phyloP scores from a whole-genome alignment of 192 early-diverging fungal species.

The Rhizophagus clarus region DNA sequence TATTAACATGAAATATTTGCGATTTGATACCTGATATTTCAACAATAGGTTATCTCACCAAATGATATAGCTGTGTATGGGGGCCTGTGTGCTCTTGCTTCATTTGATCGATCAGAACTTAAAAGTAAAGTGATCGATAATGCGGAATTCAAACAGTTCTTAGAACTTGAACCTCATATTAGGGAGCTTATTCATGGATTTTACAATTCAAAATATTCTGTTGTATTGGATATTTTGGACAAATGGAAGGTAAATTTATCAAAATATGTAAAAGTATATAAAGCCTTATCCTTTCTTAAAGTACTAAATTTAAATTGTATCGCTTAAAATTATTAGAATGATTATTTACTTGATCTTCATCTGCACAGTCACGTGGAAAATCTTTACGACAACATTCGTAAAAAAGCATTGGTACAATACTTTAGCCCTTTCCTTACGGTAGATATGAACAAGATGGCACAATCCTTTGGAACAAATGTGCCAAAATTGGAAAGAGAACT shows the following conservation, averaged over 20 bases:
- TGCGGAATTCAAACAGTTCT: slow-evolving; percentile 67
- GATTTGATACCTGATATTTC: slow-evolving; percentile 37
- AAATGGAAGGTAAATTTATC: slow-evolving; percentile 60
- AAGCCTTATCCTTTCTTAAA: not conserved
- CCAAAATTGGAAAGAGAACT: slow-evolving; percentile 69
- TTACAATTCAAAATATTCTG: slow-evolving; percentile 73
- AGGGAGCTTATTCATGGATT: slow-evolving; percentile 72
- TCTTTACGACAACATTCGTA: slow-evolving; percentile 70
- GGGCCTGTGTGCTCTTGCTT: slow-evolving; percentile 75
- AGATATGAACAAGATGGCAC: slow-evolving; percentile 78
- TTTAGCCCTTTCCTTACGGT: slow-evolving; percentile 79
- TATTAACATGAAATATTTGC: not conserved
- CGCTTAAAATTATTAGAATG: slow-evolving; percentile 37
- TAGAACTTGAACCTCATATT: slow-evolving; percentile 84
- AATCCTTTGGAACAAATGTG: slow-evolving; percentile 65
- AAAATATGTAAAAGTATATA: not conserved
- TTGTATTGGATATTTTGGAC: slow-evolving; percentile 67
- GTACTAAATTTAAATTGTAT: not conserved
- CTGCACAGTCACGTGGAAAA: slow-evolving; percentile 70
- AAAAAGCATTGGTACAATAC: slow-evolving; percentile 81
- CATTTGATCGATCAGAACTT: slow-evolving; percentile 73
- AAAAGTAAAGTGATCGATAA: slow-evolving; percentile 75
- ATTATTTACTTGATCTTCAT: slow-evolving; percentile 69
- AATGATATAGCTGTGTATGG: slow-evolving; percentile 85
- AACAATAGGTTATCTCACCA: slow-evolving; percentile 61